Evolutionary conservation across 208 protist genomes (phyloP).

Genomic region (Herpetomonas samuelpessoai): DNA sequence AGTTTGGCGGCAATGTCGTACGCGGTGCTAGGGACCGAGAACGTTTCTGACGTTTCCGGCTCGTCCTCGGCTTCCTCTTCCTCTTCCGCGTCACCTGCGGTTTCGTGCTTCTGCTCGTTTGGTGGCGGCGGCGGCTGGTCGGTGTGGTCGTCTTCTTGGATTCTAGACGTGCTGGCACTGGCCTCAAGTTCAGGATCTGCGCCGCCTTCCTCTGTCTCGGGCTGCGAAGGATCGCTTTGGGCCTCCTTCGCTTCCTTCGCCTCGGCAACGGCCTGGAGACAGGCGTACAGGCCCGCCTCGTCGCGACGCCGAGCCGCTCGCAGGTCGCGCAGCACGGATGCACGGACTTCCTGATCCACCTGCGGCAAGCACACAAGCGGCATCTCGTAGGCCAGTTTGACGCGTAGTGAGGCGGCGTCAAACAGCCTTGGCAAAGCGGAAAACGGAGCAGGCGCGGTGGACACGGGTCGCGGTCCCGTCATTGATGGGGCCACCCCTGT

Average conservation of each 20-base stretch:
- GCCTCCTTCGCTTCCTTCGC: constrained; percentile 5
- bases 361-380: constrained; percentile 36
- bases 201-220: no score
- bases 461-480: no score
- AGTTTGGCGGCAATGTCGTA: constrained; percentile 44
- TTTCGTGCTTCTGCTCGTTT: no score
- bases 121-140: no score
- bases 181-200: no score
- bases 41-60: not conserved
- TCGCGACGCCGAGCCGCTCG: constrained; percentile 3
- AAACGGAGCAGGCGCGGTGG: not conserved
- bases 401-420: constrained; percentile 50
- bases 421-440: constrained; percentile 26
- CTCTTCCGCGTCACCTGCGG: not conserved
- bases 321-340: constrained; percentile 2
- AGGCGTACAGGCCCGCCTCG: constrained; percentile 6
- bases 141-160: constrained; percentile 2
- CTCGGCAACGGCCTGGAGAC: not conserved
- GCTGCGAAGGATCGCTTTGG: not conserved
- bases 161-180: not conserved
- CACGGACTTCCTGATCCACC: constrained; percentile 14
- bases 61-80: not conserved
- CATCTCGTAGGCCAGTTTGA: constrained; percentile 63
- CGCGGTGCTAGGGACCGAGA: constrained; percentile 10
- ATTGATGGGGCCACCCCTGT: no score